A percentile compares a stretch with the other conserved stretches of the same genome.
phyloP scores from a whole-genome alignment of 176 grass and related monocot genomes.

The Microstegium vimineum region DNA sequence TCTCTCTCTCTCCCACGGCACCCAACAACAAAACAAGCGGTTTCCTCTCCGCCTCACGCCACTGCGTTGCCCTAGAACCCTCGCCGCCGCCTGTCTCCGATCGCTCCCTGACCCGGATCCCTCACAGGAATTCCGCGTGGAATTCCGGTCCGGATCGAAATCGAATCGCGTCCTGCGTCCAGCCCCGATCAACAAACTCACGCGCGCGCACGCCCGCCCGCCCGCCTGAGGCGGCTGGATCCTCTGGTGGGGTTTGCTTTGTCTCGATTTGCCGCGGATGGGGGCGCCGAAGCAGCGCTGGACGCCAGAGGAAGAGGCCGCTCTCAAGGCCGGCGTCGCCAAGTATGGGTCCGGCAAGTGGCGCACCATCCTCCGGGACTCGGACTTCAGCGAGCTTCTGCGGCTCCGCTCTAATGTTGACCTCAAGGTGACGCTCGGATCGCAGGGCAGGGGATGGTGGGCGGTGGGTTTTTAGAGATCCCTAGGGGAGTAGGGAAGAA shows the following conservation, averaged over 20 bases:
- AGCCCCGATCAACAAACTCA: not conserved
- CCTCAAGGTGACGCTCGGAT: conserved; percentile 68
- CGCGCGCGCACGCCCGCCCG: not conserved
- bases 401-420: conserved; percentile 87
- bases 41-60: conserved; percentile 30
- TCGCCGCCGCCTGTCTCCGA: not conserved
- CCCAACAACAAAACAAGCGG: not conserved
- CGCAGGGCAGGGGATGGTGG: not conserved
- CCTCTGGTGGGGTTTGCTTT: not conserved
- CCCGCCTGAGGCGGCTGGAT: not conserved
- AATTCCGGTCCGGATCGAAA: conserved; percentile 14
- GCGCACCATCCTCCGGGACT: conserved; percentile 91
- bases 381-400: conserved; percentile 67
- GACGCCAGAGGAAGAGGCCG: conserved; percentile 83
- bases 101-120: conserved; percentile 18
- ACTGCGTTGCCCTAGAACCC: not conserved
- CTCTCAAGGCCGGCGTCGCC: conserved; percentile 88
- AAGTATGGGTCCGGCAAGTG: conserved; percentile 90
- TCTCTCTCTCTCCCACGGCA: not conserved
- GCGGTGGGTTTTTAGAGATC: not conserved
- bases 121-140: not conserved
- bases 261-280: conserved; percentile 32
- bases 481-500: not conserved
- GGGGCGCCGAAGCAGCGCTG: conserved; percentile 94
- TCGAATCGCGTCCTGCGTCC: not conserved